A percentile compares a stretch with the other conserved stretches of the same genome.
Evolutionary conservation across 306 rosid species (phyloP).

Genomic region (Lathyrus tuberosus): DNA sequence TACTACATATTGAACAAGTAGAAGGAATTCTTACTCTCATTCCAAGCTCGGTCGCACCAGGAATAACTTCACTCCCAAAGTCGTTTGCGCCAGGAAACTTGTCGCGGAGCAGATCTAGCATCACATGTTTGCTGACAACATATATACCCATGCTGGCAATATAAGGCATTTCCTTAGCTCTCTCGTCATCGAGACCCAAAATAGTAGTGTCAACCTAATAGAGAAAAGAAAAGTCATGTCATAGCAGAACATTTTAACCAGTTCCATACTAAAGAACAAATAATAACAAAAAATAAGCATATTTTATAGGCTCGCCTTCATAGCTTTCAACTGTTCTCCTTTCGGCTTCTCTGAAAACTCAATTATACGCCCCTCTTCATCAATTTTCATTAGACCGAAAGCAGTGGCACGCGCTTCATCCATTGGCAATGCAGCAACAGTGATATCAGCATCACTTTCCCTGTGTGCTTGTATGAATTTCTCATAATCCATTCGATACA

Average conservation of each 20-base stretch:
- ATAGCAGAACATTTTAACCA: constrained; percentile 4
- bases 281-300: not conserved
- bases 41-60: constrained; percentile 92
- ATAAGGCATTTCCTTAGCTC: constrained; percentile 94
- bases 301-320: constrained; percentile 58
- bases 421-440: constrained; percentile 98
- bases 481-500: constrained; percentile 97
- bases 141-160: constrained; percentile 99
- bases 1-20: not conserved
- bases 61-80: constrained; percentile 98
- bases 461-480: constrained; percentile 95
- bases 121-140: constrained; percentile 90
- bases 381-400: constrained; percentile 95
- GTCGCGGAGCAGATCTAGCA: constrained; percentile 80
- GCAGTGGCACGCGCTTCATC: constrained; percentile 98
- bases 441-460: constrained; percentile 95
- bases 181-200: constrained; percentile 90
- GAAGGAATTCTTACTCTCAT: constrained; percentile 66
- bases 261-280: not conserved
- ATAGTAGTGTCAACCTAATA: constrained; percentile 93
- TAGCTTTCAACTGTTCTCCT: constrained; percentile 95
- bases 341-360: constrained; percentile 95
- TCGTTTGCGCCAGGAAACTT: constrained; percentile 96
- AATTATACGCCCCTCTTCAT: constrained; percentile 92
- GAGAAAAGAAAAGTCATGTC: constrained; percentile 43